These are phyloP conservation scores for Malassezia sp. DNA, from an alignment of 1,284 basidiomycete species.

Conservation along the genomic window DNA sequence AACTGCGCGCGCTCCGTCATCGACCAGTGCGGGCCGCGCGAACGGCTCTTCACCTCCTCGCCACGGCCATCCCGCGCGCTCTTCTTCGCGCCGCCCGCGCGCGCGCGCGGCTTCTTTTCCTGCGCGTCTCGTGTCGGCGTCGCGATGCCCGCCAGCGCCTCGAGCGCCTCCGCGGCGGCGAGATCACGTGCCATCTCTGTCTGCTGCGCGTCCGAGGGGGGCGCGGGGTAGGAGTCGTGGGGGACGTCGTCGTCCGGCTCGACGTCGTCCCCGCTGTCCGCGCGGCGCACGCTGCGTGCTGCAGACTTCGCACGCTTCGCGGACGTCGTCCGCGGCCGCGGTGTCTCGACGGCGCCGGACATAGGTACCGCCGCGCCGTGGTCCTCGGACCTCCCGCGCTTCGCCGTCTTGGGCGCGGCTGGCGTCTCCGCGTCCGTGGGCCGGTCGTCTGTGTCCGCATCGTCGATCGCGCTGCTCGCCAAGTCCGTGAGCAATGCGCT, in stretches of 20 bases:
- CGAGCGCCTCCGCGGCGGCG: slow-evolving; percentile 48
- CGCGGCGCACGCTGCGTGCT: not conserved
- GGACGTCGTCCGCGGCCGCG: not conserved
- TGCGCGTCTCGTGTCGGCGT: too few relatives aligned
- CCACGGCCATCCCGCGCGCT: not conserved
- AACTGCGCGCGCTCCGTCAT: slow-evolving; percentile 54
- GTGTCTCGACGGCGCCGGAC: too few relatives aligned
- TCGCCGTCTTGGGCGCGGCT: not conserved
- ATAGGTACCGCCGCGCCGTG: too few relatives aligned
- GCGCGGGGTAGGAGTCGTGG: too few relatives aligned
- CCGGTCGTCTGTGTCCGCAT: slow-evolving; percentile 38
- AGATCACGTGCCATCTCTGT: slow-evolving; percentile 40
- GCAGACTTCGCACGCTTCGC: slow-evolving; percentile 3
- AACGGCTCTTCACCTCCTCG: slow-evolving; percentile 10
- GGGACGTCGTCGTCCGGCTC: too few relatives aligned
- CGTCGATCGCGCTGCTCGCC: slow-evolving; percentile 43
- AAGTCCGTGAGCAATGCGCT: slow-evolving; percentile 45
- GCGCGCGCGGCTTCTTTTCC: not conserved
- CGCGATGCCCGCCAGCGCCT: slow-evolving; percentile 35
- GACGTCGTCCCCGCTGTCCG: not conserved
- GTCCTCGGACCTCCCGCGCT: not conserved
- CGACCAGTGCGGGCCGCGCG: slow-evolving; percentile 51
- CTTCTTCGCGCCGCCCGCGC: slow-evolving; percentile 12
- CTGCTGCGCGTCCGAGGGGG: not conserved
- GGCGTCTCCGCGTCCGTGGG: not conserved